Evolutionary conservation across 2,329 filamentous ascomycete species (phyloP), one percentile per base, ranked within the genome.

Genomic region (Xylariomycetidae sp.): DNA sequence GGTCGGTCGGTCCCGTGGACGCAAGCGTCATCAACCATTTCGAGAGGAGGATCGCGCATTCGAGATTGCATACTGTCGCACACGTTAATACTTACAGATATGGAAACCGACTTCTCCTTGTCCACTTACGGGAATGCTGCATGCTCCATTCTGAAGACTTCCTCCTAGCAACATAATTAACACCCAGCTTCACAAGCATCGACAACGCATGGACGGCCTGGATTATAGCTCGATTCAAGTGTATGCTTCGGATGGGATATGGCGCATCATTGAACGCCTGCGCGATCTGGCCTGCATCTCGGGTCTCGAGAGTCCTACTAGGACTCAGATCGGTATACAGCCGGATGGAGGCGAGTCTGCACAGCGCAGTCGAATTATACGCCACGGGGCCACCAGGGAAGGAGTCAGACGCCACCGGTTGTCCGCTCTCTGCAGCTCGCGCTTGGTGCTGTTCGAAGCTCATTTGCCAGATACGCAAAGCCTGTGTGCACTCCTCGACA

Each of bases 171-270:
- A 80, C 73, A 44, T 77, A 80, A 45, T 76, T 77, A 14, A 80
- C 74, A 0, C 76, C 76, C 11, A 70, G 66, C 51, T 80, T 81
- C 38, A 82, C 75, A 16, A 81, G 62, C 63, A 83, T 78, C 4
- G 78, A 80, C 22, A 86, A 61, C 1, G 81, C 80, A 50, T 85
- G 81, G 17, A 81, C 75, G 2, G 79, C 77, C 47, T 85, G 81
- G 17, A 82, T 70, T 0, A 85, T 72, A 1, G 80, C 81, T 28
- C 78, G 66, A 20, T 75, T 77, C 16, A 84, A 66, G 19, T 75
- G 72, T 14, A 71, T 62, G 33, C 72, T 80, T 32, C 81, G 69
- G 14, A 73, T 65, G 9, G 82, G 67, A 16, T 73, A 62, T 1
- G 78, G 76, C 13, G 74, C 74, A 30, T 72, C 68, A 34, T 69